Evolutionary conservation across 331 rosid genomes (phyloP).

Genomic region (Dryas integrifolia): DNA sequence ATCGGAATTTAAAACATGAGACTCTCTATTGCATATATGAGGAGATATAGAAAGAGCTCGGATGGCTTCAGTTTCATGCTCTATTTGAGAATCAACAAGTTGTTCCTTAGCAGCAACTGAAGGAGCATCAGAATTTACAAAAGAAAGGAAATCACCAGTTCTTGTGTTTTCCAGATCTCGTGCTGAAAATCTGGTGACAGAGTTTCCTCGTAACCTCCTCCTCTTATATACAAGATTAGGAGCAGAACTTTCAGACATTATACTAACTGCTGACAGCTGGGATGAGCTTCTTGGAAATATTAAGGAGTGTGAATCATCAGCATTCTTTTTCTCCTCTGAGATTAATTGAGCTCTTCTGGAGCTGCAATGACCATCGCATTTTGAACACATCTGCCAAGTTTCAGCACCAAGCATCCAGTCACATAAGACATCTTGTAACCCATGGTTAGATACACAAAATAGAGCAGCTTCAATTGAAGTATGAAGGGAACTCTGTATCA

Average conservation of each 20-base stretch:
- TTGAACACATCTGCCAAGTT: constrained; percentile 74
- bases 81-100: constrained; percentile 36
- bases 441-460: constrained; percentile 44
- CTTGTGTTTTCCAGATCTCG: constrained; percentile 23
- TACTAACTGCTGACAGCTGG: constrained; percentile 47
- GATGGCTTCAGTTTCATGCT: constrained; percentile 23
- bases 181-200: constrained; percentile 22
- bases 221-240: constrained; percentile 62
- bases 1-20: constrained; percentile 26
- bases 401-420: constrained; percentile 54
- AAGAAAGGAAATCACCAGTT: constrained; percentile 49
- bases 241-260: constrained; percentile 47
- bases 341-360: constrained; percentile 46
- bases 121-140: constrained; percentile 43
- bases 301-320: constrained; percentile 44
- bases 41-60: constrained; percentile 3
- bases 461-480: constrained; percentile 55
- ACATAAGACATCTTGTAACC: constrained; percentile 43
- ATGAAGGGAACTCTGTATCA: constrained; percentile 46
- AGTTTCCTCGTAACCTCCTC: constrained; percentile 50
- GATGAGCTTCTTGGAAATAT: constrained; percentile 37
- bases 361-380: constrained; percentile 46
- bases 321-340: constrained; percentile 40
- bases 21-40: constrained; percentile 10
- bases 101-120: constrained; percentile 45